Conservation (phyloP, 2,329 filamentous ascomycete genomes). For the Trichoderma afroharzianum region DNA sequence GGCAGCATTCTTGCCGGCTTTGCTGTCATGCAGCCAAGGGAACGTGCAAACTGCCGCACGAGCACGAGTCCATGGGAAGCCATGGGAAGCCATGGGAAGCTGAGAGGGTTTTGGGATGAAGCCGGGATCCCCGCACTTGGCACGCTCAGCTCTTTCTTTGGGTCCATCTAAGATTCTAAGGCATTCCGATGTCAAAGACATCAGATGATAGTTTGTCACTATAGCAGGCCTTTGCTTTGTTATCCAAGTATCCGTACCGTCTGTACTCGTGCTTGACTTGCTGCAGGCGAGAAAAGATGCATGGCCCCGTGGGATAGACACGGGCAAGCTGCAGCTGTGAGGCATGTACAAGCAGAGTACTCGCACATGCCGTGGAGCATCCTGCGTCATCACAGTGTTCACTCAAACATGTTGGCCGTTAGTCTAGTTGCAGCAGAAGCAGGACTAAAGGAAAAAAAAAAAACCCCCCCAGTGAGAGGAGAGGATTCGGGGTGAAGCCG, state of each 20-base stretch:
- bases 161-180: no score
- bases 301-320: neutral
- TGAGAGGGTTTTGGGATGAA: neutral
- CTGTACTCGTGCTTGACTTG: neutral
- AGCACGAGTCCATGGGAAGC: no score
- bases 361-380: neutral
- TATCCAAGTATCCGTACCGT: no score
- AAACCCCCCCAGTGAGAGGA: neutral
- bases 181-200: neutral
- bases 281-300: neutral
- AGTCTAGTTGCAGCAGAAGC: neutral
- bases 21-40: neutral
- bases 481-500: neutral
- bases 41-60: neutral
- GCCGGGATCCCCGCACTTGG: constrained; percentile 6
- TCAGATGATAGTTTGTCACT: neutral
- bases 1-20: neutral
- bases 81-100: neutral
- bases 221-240: neutral
- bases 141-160: neutral
- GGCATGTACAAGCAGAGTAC: neutral
- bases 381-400: constrained; percentile 10
- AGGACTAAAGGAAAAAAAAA: neutral
- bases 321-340: neutral
- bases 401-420: neutral